Conservation (phyloP, 345 rosid species). For the Tarenaya hassleriana region DNA sequence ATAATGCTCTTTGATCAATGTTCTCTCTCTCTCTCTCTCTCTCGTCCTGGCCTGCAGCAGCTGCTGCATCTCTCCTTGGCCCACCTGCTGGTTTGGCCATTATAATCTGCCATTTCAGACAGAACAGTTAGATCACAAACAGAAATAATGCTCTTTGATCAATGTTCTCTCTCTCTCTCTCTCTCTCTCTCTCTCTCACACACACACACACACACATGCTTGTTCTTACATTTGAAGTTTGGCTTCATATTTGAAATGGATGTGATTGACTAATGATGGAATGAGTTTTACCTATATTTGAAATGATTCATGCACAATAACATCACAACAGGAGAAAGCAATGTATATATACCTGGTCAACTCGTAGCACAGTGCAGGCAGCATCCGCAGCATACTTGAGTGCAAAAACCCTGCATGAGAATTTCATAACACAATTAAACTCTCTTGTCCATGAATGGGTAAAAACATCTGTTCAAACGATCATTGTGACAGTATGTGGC, state of each 20-base stretch:
- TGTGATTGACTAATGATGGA: too few species aligned
- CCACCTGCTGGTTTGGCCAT: slow-evolving; percentile 98
- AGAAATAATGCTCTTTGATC: too few species aligned
- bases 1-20: too few species aligned
- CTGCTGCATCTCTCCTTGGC: slow-evolving; percentile 72
- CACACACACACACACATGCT: too few species aligned
- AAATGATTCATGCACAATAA: background rate
- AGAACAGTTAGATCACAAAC: background rate
- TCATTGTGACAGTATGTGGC: background rate
- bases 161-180: too few species aligned
- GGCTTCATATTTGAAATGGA: too few species aligned
- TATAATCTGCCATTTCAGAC: slow-evolving; percentile 53
- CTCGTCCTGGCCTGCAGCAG: slow-evolving; percentile 69
- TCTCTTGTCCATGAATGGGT: background rate
- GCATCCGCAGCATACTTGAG: slow-evolving; percentile 96
- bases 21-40: too few species aligned
- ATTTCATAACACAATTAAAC: slow-evolving; percentile 7
- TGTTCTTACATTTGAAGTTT: too few species aligned
- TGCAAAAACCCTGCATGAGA: slow-evolving; percentile 61
- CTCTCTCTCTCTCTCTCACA: too few species aligned
- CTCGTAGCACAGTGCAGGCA: slow-evolving; percentile 92
- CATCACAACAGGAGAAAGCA: background rate
- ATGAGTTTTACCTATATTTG: background rate
- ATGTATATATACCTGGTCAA: slow-evolving; percentile 76
- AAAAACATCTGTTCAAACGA: background rate